Percentiles rank a stretch among this genome's conserved stretches.
Evolutionary conservation across 345 rosid genomes (phyloP).

Genomic region (Rhizophora apiculata): DNA sequence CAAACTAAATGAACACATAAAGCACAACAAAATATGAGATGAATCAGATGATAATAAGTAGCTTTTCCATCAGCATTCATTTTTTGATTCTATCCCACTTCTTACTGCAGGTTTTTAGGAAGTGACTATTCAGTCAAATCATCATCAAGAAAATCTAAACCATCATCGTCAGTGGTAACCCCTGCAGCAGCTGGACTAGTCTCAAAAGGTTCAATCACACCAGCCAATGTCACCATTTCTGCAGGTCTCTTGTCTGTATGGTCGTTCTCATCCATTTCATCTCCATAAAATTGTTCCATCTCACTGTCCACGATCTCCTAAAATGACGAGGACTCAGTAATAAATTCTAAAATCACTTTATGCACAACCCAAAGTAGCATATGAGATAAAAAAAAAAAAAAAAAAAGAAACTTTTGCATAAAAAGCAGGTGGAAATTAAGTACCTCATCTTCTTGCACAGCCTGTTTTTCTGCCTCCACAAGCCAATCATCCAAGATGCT

Average conservation of each 20-base stretch:
- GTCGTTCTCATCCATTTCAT: slow-evolving; percentile 45
- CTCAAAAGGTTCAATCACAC: slow-evolving; percentile 40
- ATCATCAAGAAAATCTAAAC: slow-evolving; percentile 52
- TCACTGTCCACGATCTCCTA: slow-evolving; percentile 51
- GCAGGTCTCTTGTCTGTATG: slow-evolving; percentile 38
- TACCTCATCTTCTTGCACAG: slow-evolving; percentile 65
- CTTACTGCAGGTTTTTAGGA: slow-evolving; percentile 29
- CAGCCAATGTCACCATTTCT: slow-evolving; percentile 38
- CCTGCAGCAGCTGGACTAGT: slow-evolving; percentile 38
- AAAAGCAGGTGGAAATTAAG: neutral
- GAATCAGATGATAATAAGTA: slow-evolving; percentile 9
- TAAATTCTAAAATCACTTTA: neutral
- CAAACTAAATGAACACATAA: slow-evolving; percentile 9
- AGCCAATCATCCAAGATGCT: slow-evolving; percentile 64
- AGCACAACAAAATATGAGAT: slow-evolving; percentile 21
- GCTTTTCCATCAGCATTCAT: slow-evolving; percentile 9
- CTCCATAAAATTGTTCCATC: slow-evolving; percentile 41
- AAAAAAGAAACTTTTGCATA: neutral
- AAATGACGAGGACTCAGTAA: slow-evolving; percentile 21
- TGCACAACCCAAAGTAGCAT: slow-evolving; percentile 6
- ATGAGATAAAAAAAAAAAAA: neutral
- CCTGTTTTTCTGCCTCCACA: slow-evolving; percentile 40
- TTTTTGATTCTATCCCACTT: slow-evolving; percentile 21
- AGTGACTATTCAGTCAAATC: slow-evolving; percentile 41
- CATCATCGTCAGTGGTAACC: slow-evolving; percentile 51